These are phyloP conservation scores for Paramecium biaurelia DNA, from an alignment of 73 alveolate species.

Conservation along the genomic window DNA sequence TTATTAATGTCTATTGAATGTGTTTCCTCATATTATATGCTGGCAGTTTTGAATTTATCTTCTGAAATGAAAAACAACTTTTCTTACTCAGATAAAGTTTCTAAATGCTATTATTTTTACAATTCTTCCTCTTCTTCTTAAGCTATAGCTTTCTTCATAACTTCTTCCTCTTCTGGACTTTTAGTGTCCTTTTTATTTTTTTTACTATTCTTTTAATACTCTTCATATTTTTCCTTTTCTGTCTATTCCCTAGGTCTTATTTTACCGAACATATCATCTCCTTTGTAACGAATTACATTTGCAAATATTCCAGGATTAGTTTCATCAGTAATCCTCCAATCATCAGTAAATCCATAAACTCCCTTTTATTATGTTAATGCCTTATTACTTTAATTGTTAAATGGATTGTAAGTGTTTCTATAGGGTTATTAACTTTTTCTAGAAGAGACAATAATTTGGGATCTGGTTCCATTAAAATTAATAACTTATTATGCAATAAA, in stretches of 20 bases:
- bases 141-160: slow-evolving; percentile 59
- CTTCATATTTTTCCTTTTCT: slow-evolving; percentile 78
- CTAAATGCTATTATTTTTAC: slow-evolving; percentile 71
- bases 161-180: slow-evolving; percentile 80
- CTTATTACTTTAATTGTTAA: not conserved
- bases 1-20: slow-evolving; percentile 69
- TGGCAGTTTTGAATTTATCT: slow-evolving; percentile 77
- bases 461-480: slow-evolving; percentile 23
- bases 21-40: slow-evolving; percentile 72
- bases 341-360: slow-evolving; percentile 63
- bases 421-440: slow-evolving; percentile 62
- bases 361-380: not conserved
- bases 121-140: slow-evolving; percentile 80
- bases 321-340: slow-evolving; percentile 59
- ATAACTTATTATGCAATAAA: not conserved
- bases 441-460: slow-evolving; percentile 61
- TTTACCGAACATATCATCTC: slow-evolving; percentile 62
- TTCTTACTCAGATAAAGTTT: slow-evolving; percentile 71
- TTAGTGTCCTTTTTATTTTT: slow-evolving; percentile 65
- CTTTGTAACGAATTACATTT: slow-evolving; percentile 64
- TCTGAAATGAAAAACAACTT: slow-evolving; percentile 73
- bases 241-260: slow-evolving; percentile 73
- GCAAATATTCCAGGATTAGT: slow-evolving; percentile 53
- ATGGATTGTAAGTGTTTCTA: not conserved
- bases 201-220: slow-evolving; percentile 68